Percentiles rank a stretch among this genome's conserved stretches.
Conservation (phyloP, 805 yeast genomes). For the Metschnikowia corniflorae region DNA sequence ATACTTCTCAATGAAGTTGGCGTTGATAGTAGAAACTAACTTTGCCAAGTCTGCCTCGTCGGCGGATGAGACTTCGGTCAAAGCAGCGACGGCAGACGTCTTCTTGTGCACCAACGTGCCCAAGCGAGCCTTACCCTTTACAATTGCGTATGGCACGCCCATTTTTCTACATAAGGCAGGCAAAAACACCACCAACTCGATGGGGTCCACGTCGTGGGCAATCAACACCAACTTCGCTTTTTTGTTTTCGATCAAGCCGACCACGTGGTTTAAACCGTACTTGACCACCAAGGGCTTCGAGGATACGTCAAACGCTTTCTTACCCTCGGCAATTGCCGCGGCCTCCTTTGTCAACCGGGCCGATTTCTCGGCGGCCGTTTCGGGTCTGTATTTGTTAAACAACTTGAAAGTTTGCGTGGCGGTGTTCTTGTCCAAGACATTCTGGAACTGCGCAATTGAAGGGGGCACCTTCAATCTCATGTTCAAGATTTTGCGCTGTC, state of each 20-base stretch:
- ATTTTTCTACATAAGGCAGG: constrained; percentile 99
- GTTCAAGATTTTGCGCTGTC: constrained; percentile 95
- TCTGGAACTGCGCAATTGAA: constrained; percentile 93
- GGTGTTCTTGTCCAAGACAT: constrained; percentile 96
- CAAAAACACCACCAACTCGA: constrained; percentile 92
- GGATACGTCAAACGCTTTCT: constrained; percentile 93
- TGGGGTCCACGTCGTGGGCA: constrained; percentile 99
- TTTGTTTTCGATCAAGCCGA: constrained; percentile 94
- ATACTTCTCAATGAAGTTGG: constrained; percentile 90
- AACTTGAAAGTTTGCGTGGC: constrained; percentile 96
- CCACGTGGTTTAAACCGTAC: constrained; percentile 99
- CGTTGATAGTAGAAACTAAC: constrained; percentile 86
- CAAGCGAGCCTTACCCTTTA: constrained; percentile 98
- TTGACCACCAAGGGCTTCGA: constrained; percentile 95
- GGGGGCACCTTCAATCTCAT: constrained; percentile 99
- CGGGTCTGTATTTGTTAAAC: constrained; percentile 99
- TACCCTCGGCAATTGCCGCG: constrained; percentile 97
- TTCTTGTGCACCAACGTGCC: constrained; percentile 97
- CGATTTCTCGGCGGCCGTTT: constrained; percentile 95
- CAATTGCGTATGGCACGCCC: constrained; percentile 99
- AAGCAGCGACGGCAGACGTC: constrained; percentile 95
- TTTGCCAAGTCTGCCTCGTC: constrained; percentile 94
- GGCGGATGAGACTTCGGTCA: constrained; percentile 91
- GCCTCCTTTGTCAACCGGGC: constrained; percentile 99
- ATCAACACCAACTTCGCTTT: constrained; percentile 95